Base-by-base conservation (phyloP, 164 flowering plant species). In the Vitis cinerea region DNA sequence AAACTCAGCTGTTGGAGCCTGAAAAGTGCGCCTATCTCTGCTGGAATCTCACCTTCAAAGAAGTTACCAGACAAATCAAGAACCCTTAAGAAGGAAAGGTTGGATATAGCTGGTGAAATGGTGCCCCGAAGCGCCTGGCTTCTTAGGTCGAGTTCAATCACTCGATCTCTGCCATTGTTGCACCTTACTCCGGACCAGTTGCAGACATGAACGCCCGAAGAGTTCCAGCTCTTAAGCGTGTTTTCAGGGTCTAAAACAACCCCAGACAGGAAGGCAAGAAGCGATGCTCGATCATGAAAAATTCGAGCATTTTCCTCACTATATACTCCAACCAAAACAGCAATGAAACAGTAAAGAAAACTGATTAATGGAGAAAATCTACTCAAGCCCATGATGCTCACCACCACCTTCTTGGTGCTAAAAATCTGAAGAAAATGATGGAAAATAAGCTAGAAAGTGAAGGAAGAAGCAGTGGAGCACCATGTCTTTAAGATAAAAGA, bases 161-260 rank as follows among this genome's bases (percentile, higher is more conserved):
- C 87, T 6, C 72, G 75, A 9, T 65, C 64, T 14, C 53, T 73
- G 0, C 48, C 78, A 50, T 37, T 70, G 74, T 75, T 74, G 75
- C 98, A 94, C 10, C 19, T 58, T 6, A 94, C 74, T 8, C 98
- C 98, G 0, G 83, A 66, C 98, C 98, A 94, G 59, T 83, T 83
- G 72, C 98, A 92, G 4, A 83, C 79, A 59, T 83, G 88, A 67
- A 81, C 55, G 1, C n/a, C 29, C 1, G 87, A 63, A 15, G 86
- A 61, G 31, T 80, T 85, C 98, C 98, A 92, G 37, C 37, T 75
- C 6, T 66, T 71, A 0, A 94, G 84, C 7, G 75, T 83, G 50
- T 72, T 49, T 44, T 75, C 70, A 0, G 93, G 92, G 81, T 90
- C 94, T 1, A 69, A 68, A 49, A 68, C 82, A 50, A 94, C 74